These are phyloP conservation scores for Aspergillus biplanus DNA, from an alignment of 495 filamentous ascomycete genomes.

Conservation along the genomic window DNA sequence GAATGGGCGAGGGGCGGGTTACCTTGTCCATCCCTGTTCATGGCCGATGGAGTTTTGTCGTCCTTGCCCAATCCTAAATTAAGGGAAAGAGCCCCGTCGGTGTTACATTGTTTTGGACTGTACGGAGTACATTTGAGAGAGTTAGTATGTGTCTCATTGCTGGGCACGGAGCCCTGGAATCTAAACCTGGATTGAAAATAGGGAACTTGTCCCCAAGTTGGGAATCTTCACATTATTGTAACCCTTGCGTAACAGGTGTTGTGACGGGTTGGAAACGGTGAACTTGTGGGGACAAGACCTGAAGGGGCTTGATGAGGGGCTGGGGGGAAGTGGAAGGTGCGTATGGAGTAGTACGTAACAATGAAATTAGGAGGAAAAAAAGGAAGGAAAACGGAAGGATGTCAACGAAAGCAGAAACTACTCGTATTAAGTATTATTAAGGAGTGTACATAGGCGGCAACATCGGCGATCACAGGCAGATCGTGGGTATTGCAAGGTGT, in stretches of 20 bases:
- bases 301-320: conserved; percentile 24
- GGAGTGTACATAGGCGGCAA: conserved; percentile 5
- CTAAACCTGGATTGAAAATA: conserved; percentile 2
- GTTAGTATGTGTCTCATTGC: conserved; percentile 4
- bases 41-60: neutral
- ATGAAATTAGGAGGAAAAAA: conserved; percentile 12
- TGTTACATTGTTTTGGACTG: neutral
- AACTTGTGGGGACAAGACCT: conserved; percentile 36
- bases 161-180: conserved; percentile 2
- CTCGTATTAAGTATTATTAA: no score
- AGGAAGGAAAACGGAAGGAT: conserved; percentile 16
- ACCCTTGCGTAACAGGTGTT: conserved; percentile 47
- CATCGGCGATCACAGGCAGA: conserved; percentile 35
- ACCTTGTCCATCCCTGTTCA: neutral
- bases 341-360: conserved; percentile 20
- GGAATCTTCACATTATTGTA: conserved; percentile 31
- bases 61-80: neutral
- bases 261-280: conserved; percentile 36
- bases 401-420: conserved; percentile 1
- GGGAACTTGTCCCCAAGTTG: neutral
- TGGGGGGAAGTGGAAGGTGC: conserved; percentile 12
- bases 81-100: neutral
- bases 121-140: neutral
- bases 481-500: conserved; percentile 23
- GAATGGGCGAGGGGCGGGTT: conserved; percentile 1